Base-by-base conservation (phyloP, 1,284 basidiomycete species). In the Moesziomyces antarcticus region DNA sequence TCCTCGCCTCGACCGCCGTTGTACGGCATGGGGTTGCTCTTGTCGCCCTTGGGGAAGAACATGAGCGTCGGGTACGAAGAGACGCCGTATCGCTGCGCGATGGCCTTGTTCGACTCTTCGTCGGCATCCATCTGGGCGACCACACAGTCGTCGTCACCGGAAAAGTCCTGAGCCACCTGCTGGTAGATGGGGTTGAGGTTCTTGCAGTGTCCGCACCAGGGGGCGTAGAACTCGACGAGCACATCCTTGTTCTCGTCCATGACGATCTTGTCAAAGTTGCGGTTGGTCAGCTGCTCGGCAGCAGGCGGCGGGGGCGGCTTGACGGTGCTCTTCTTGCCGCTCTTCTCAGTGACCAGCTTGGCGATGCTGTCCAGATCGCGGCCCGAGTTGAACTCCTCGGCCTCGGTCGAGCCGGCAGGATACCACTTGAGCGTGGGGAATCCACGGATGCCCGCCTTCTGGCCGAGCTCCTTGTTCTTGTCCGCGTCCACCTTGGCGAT, bases 381-480 rank as follows among this genome's bases (percentile, higher is more conserved):
- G 5, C 89, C 92, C 45, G 90, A 89, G 35, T 90, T 88, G 79
- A 94, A 97, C 61, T 89, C 88, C 75, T 90, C 89, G 1, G 88
- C 86, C 25, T 89, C 89, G 20, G 57, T 63, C 27, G 75, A 75
- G 42, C 87, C 88, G 44, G 85, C 84, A 53, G 90, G 88, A 85
- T 96, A 97, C 93, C 93, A 97, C 83, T 96, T 95, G 67, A 97
- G 85, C 45, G 94, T 96, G 8, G 94, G 94, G 87, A 89, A 96
- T 47, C 94, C 93, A 18, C 87, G 89, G 24, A 97, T 90, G 20
- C 88, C 93, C 80, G 89, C 93, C 84, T 90, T 62, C 40, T 67
- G 56, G 30, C 71, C 91, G 37, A 93, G 80, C 1, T 89, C 86
- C 80, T 90, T 90, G 71, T 93, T 91, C 62, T 92, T 92, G 80